These are phyloP conservation scores for Musa itinerans DNA, from an alignment of 176 grass and related monocot genomes.

Conservation along the genomic window DNA sequence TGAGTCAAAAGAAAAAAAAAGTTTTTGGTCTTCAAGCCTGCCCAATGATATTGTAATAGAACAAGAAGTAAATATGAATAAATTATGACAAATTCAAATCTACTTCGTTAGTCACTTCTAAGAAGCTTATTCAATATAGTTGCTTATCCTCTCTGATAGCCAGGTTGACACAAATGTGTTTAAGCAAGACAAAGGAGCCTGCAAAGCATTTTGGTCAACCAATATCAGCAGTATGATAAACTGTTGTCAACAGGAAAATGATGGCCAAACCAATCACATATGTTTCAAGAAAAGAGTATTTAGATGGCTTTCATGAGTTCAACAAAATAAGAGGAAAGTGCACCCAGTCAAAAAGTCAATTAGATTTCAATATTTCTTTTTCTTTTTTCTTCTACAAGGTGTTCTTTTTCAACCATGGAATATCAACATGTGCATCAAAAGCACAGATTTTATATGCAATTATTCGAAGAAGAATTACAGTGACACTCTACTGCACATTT, in stretches of 20 bases:
- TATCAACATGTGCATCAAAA: background rate
- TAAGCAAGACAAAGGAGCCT: no score
- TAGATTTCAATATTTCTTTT: background rate
- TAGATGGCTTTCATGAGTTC: background rate
- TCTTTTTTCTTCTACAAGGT: background rate
- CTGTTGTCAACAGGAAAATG: background rate
- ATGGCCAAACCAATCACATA: no score
- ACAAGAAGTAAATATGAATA: no score
- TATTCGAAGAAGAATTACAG: slow-evolving; percentile 36
- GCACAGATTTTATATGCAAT: slow-evolving; percentile 31
- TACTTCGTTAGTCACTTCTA: no score
- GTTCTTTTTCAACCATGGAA: background rate
- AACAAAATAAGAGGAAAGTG: background rate
- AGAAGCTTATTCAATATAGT: no score
- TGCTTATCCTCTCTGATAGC: no score
- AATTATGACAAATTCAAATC: no score
- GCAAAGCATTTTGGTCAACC: no score
- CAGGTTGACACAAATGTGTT: no score
- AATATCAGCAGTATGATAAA: background rate
- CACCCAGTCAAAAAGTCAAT: background rate
- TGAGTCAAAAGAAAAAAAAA: no score
- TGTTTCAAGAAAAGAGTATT: background rate
- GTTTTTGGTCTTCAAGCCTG: no score
- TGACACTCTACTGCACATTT: slow-evolving; percentile 19
- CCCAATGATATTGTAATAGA: no score